Base-by-base conservation (phyloP, 805 yeast species). In the Lipomyces mesembrius region DNA sequence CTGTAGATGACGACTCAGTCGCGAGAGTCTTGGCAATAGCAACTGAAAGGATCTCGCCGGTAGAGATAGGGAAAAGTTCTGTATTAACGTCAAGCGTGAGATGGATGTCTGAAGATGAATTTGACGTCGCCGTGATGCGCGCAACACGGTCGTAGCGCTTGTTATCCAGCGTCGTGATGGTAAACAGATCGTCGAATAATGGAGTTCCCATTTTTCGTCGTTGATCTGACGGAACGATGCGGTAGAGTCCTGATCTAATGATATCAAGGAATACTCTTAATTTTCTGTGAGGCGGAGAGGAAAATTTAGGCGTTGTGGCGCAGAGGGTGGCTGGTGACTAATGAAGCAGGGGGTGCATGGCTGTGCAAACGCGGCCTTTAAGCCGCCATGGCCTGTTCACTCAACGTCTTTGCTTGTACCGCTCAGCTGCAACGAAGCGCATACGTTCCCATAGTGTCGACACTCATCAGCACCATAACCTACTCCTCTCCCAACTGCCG, bases 141-240 rank as follows among this genome's bases (percentile, higher is more conserved):
- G 91, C 83, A 20, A 94, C 97, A 76, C 90, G 91, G 83, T 92
- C 96, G 82, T 94, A 94, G 77, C 97, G 87, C 59, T 91, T 97
- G 43, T 88, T 79, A 76, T 94, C 98, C 59, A 91, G 88, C 55
- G 93, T 87, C 69, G 89, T 88, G 74, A 95, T 88, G 70, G 87
- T 87, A 82, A 94, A 95, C 76, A 93, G 88, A 79, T 94, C 98
- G 79, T 95, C 98, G 78, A 95, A 95, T 71, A 95, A 84, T 49
- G 94, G 89, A 75, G 89, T 77, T 49, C 90, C 84, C 91, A 87
- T 64, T 52, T 52, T 25, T 3, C 49, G 20, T 17, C 49, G 49
- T 43, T 17, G 49, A 43, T 43, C 49, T 43, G 22, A n/a, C 49
- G 20, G 49, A 0, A 17, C 22, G 49, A n/a, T 7, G 39, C 32